These are phyloP conservation scores for Carex littledalei DNA, from an alignment of 176 grass and related monocot species.

Conservation along the genomic window DNA sequence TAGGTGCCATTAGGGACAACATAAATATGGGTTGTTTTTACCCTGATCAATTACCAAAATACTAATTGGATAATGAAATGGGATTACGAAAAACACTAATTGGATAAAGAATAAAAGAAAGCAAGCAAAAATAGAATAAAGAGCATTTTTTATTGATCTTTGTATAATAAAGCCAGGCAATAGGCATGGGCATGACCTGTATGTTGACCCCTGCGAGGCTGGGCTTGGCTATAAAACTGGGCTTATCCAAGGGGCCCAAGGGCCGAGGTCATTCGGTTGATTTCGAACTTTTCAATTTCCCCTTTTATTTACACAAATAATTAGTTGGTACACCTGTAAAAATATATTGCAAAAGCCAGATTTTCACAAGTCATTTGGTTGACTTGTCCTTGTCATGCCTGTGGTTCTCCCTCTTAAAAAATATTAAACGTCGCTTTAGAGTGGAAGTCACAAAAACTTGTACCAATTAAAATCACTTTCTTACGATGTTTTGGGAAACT, in stretches of 20 bases:
- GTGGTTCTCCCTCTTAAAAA: neutral
- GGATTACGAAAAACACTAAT: too few species aligned
- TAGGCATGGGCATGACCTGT: too few species aligned
- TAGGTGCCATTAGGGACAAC: too few species aligned
- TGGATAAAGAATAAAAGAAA: too few species aligned
- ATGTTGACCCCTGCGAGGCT: too few species aligned
- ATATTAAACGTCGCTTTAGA: neutral
- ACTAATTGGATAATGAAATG: too few species aligned
- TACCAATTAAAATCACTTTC: conserved; percentile 2
- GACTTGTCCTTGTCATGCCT: neutral
- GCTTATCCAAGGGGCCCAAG: neutral
- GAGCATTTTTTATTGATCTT: too few species aligned
- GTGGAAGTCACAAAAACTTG: neutral
- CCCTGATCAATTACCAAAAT: too few species aligned
- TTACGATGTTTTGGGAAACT: neutral
- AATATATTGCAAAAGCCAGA: neutral
- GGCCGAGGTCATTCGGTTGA: neutral
- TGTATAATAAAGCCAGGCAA: too few species aligned
- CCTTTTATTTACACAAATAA: neutral
- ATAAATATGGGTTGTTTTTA: too few species aligned
- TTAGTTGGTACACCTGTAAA: neutral
- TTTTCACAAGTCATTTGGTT: neutral
- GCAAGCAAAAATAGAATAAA: too few species aligned
- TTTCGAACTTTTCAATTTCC: neutral
- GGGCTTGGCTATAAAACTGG: neutral